Evolutionary conservation across 805 yeast species (phyloP).

Genomic region (Metschnikowia picachoensis): DNA sequence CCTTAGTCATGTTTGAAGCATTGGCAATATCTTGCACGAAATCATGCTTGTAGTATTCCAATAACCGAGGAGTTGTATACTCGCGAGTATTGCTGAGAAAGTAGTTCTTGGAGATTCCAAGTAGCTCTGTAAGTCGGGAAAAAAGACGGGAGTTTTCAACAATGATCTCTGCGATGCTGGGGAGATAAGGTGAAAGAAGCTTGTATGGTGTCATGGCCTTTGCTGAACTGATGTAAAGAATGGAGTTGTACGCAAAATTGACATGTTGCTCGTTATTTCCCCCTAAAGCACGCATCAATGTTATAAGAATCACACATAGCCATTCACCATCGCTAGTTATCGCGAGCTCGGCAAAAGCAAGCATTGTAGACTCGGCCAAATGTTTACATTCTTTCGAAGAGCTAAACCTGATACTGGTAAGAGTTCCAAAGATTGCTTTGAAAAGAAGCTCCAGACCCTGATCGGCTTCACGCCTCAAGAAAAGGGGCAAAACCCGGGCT

Average conservation of each 20-base stretch:
- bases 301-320: conserved; percentile 60
- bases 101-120: conserved; percentile 57
- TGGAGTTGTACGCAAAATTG: conserved; percentile 63
- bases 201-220: conserved; percentile 70
- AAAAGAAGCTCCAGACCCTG: conserved; percentile 41
- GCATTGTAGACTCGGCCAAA: conserved; percentile 55
- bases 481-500: conserved; percentile 51
- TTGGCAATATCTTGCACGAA: conserved; percentile 61
- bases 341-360: conserved; percentile 63
- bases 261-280: conserved; percentile 62
- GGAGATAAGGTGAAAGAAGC: conserved; percentile 73
- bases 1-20: conserved; percentile 42
- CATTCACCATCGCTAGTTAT: conserved; percentile 61
- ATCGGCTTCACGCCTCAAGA: conserved; percentile 36
- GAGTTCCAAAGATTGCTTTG: conserved; percentile 37
- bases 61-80: conserved; percentile 72
- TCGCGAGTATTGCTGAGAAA: conserved; percentile 67
- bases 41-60: conserved; percentile 62
- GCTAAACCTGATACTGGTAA: conserved; percentile 41
- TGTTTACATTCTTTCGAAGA: conserved; percentile 27
- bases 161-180: conserved; percentile 61
- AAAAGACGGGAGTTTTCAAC: conserved; percentile 58
- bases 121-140: conserved; percentile 56
- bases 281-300: conserved; percentile 62
- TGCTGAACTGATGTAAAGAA: conserved; percentile 54